Percentiles rank a stretch among this genome's conserved stretches.
Evolutionary conservation across 1,284 basidiomycete genomes (phyloP).

Genomic region (Sporisorium sorghi): DNA sequence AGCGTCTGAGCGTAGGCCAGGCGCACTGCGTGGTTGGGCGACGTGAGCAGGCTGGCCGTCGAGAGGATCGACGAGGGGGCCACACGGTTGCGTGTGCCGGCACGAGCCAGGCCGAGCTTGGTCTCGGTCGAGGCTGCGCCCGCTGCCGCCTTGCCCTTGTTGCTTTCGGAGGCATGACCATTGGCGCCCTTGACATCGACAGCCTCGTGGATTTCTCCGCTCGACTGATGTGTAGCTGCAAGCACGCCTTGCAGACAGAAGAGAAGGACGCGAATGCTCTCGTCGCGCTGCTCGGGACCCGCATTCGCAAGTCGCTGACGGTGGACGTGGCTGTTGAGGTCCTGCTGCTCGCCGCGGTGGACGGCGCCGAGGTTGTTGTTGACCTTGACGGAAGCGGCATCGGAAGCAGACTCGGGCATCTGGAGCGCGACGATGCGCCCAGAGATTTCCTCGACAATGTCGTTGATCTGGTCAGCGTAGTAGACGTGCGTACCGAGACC

Average conservation of each 20-base stretch:
- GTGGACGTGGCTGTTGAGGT: slow-evolving; percentile 46
- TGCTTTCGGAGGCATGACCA: slow-evolving; percentile 3
- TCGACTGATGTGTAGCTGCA: slow-evolving; percentile 75
- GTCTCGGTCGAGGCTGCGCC: slow-evolving; percentile 14
- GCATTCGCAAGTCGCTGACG: slow-evolving; percentile 58
- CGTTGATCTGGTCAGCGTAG: slow-evolving; percentile 95
- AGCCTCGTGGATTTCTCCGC: slow-evolving; percentile 64
- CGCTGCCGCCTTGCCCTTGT: slow-evolving; percentile 50
- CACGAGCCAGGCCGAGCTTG: slow-evolving; percentile 40
- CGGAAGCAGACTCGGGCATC: slow-evolving; percentile 74
- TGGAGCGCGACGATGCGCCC: slow-evolving; percentile 80
- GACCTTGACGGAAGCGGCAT: slow-evolving; percentile 35
- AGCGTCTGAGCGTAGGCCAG: slow-evolving; percentile 61
- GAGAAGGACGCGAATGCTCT: slow-evolving; percentile 80
- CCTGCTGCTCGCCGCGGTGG: slow-evolving; percentile 33
- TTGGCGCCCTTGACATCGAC: slow-evolving; percentile 26
- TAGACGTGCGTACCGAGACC: slow-evolving; percentile 90
- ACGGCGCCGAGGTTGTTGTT: slow-evolving; percentile 70
- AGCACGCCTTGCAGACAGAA: slow-evolving; percentile 81
- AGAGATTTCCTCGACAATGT: slow-evolving; percentile 86
- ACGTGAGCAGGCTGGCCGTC: slow-evolving; percentile 55
- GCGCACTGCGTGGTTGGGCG: slow-evolving; percentile 54
- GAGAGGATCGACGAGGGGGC: slow-evolving; percentile 42
- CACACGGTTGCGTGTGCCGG: slow-evolving; percentile 57
- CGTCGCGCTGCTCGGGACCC: slow-evolving; percentile 72